Percentiles rank a stretch among this genome's conserved stretches.
phyloP scores from a whole-genome alignment of 1,139 yeast genomes.

The Lodderomyces parapsilosis region DNA sequence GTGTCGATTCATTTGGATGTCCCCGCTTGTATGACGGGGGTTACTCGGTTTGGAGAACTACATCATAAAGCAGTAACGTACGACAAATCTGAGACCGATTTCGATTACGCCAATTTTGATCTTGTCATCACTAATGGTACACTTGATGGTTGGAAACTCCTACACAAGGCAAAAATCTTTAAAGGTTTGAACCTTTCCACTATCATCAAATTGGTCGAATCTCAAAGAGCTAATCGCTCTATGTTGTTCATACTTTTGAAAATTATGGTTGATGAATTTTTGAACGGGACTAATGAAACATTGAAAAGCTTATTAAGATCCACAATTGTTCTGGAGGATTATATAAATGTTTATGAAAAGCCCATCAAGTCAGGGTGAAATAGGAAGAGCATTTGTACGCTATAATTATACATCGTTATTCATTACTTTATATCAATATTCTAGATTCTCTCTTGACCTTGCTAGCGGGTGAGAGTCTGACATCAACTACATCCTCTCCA shows the following conservation, averaged over 20 bases:
- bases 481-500: constrained; percentile 29
- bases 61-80: constrained; percentile 48
- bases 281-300: constrained; percentile 17
- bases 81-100: constrained; percentile 68
- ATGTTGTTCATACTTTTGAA: constrained; percentile 13
- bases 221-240: constrained; percentile 12
- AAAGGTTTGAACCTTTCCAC: constrained; percentile 23
- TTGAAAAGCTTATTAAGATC: constrained; percentile 19
- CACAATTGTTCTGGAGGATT: constrained; percentile 25
- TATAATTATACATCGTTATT: background rate
- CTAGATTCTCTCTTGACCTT: constrained; percentile 4
- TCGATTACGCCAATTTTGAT: constrained; percentile 47
- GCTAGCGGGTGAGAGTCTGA: constrained; percentile 33
- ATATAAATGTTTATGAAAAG: constrained; percentile 31
- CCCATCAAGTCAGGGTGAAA: background rate
- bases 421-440: constrained; percentile 8
- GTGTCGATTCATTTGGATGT: constrained; percentile 60
- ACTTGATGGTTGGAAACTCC: constrained; percentile 27
- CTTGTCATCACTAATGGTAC: constrained; percentile 53
- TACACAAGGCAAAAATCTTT: constrained; percentile 22
- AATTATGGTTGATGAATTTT: constrained; percentile 20
- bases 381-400: too few species aligned
- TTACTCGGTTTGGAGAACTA: constrained; percentile 68
- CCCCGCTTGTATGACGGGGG: constrained; percentile 87
- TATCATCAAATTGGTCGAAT: constrained; percentile 15